Evolutionary conservation across 495 filamentous ascomycete species (phyloP).

Genomic region (Daldinia grandis): DNA sequence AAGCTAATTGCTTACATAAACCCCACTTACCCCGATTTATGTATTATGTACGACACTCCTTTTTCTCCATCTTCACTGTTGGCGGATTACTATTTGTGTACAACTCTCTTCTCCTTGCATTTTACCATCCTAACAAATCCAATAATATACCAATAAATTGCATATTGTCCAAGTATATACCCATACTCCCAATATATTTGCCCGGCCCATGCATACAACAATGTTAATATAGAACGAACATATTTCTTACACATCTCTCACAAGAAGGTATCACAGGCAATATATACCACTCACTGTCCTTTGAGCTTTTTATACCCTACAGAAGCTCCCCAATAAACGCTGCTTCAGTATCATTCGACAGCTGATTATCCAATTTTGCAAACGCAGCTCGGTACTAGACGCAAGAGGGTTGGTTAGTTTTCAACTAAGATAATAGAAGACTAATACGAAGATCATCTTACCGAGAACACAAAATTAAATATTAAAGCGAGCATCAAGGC

Average conservation of each 20-base stretch:
- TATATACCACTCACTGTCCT: not conserved
- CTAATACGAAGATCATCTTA: slow-evolving; percentile 39
- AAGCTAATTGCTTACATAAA: slow-evolving; percentile 17
- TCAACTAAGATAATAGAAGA: not conserved
- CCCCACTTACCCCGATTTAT: slow-evolving; percentile 3
- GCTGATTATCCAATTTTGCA: slow-evolving; percentile 16
- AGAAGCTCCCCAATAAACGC: slow-evolving; percentile 42
- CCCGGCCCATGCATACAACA: slow-evolving; percentile 4
- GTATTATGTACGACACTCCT: slow-evolving; percentile 1
- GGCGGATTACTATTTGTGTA: slow-evolving; percentile 19
- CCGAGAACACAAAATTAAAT: slow-evolving; percentile 89
- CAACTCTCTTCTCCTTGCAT: slow-evolving; percentile 10
- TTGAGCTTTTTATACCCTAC: slow-evolving; percentile 7
- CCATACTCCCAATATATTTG: slow-evolving; percentile 10
- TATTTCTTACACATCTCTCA: slow-evolving; percentile 26
- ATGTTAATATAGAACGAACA: slow-evolving; percentile 21
- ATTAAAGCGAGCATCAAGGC: slow-evolving; percentile 80
- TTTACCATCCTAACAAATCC: not conserved
- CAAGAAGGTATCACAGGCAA: not conserved
- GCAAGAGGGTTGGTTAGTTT: slow-evolving; percentile 13
- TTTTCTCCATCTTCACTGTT: slow-evolving; percentile 15
- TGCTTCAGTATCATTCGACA: slow-evolving; percentile 36
- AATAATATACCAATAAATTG: slow-evolving; percentile 18
- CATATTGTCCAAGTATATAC: slow-evolving; percentile 1
- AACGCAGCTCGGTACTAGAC: slow-evolving; percentile 48